Percentiles rank a stretch among this genome's conserved stretches.
Evolutionary conservation across 192 early-diverging fungal species (phyloP).

Genomic region (Dispira simplex): DNA sequence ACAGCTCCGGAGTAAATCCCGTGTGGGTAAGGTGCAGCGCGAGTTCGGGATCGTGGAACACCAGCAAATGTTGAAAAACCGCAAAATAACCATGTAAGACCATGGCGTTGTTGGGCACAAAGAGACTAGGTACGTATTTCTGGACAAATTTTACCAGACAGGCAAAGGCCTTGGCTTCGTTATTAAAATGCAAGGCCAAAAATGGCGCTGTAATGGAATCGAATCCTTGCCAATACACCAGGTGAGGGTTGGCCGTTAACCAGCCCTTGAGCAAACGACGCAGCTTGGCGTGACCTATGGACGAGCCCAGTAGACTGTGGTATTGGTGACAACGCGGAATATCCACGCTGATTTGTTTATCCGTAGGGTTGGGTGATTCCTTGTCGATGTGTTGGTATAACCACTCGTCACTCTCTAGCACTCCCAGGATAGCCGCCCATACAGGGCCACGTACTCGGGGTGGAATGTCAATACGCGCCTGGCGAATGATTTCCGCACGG

Average conservation of each 20-base stretch:
- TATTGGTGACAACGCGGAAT: slow-evolving; percentile 55
- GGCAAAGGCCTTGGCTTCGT: slow-evolving; percentile 54
- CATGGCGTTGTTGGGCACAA: slow-evolving; percentile 48
- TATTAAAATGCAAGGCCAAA: slow-evolving; percentile 54
- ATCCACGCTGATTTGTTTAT: slow-evolving; percentile 21
- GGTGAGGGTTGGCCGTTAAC: slow-evolving; percentile 36
- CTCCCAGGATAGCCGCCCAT: slow-evolving; percentile 47
- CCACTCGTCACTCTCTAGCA: slow-evolving; percentile 12
- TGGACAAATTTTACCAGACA: slow-evolving; percentile 48
- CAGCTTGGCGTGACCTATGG: slow-evolving; percentile 41
- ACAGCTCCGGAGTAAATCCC: slow-evolving; percentile 51
- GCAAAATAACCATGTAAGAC: slow-evolving; percentile 56
- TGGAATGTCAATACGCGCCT: slow-evolving; percentile 43
- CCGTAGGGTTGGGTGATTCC: slow-evolving; percentile 1
- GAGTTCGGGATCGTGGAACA: slow-evolving; percentile 60
- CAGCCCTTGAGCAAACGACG: slow-evolving; percentile 40
- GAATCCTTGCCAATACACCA: slow-evolving; percentile 76
- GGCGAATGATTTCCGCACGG: slow-evolving; percentile 32
- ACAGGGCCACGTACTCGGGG: slow-evolving; percentile 41
- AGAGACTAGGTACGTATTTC: slow-evolving; percentile 52
- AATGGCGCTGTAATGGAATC: slow-evolving; percentile 65
- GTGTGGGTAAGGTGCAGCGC: slow-evolving; percentile 42
- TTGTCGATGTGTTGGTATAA: slow-evolving; percentile 4
- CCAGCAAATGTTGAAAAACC: slow-evolving; percentile 42
- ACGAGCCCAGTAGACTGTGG: slow-evolving; percentile 41